These are phyloP conservation scores for Termitomyces sp. DNA, from an alignment of 768 basidiomycete species.

Conservation along the genomic window DNA sequence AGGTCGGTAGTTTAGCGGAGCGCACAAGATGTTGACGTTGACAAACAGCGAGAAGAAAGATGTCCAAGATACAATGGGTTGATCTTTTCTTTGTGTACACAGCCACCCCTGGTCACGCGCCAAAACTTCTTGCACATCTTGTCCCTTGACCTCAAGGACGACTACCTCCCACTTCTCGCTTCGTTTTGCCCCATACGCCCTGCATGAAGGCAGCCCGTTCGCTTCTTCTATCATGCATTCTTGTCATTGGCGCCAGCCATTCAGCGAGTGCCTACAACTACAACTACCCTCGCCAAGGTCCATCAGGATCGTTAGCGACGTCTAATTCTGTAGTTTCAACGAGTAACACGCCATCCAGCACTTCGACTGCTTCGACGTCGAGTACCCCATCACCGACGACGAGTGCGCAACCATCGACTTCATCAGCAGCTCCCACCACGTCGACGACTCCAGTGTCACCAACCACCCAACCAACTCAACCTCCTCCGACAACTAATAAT, in stretches of 20 bases:
- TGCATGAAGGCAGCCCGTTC: conserved; percentile 20
- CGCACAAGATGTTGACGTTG: neutral
- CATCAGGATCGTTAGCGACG: neutral
- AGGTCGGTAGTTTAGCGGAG: neutral
- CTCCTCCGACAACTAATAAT: neutral
- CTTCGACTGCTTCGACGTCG: conserved; percentile 10
- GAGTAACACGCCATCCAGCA: conserved; percentile 7
- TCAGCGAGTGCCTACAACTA: conserved; percentile 14
- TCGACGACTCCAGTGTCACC: neutral
- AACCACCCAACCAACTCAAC: neutral
- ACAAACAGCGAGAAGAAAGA: neutral
- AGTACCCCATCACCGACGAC: conserved; percentile 8
- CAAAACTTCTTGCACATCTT: conserved; percentile 13
- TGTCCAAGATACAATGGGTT: neutral
- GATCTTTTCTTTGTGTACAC: conserved; percentile 7
- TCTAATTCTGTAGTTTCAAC: neutral
- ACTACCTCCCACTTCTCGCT: neutral
- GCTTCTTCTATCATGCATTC: conserved; percentile 21
- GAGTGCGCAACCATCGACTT: neutral
- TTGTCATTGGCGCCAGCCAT: conserved; percentile 17
- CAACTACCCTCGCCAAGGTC: conserved; percentile 9
- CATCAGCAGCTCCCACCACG: conserved; percentile 6
- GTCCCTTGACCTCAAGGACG: conserved; percentile 5
- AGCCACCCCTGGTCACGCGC: conserved; percentile 15
- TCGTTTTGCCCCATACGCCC: conserved; percentile 1